Percentiles rank a stretch among this genome's conserved stretches.
Evolutionary conservation across 345 rosid genomes (phyloP).

Genomic region (Brassica cretica): DNA sequence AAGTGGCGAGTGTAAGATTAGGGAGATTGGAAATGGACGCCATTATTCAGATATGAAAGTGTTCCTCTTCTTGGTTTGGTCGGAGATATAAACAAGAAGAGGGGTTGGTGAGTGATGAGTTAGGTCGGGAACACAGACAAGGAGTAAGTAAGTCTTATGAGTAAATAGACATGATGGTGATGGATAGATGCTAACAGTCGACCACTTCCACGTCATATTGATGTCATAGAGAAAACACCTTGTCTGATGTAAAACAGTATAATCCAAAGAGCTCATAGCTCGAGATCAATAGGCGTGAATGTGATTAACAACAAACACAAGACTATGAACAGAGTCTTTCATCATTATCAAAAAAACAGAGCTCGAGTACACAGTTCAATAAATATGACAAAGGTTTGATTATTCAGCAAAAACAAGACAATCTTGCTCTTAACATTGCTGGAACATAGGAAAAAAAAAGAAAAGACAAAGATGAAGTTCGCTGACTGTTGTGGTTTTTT

Average conservation of each 20-base stretch:
- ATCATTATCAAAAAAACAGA: constrained; percentile 2
- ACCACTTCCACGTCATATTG: constrained; percentile 7
- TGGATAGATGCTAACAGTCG: constrained; percentile 12
- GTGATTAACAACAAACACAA: neutral
- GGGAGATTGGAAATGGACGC: constrained; percentile 83
- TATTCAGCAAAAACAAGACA: constrained; percentile 32
- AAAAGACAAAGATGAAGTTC: neutral
- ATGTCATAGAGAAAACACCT: neutral
- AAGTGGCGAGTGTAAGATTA: constrained; percentile 42
- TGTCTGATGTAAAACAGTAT: too few relatives aligned
- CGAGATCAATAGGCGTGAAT: neutral
- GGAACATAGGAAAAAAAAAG: neutral
- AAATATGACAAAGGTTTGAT: constrained; percentile 29
- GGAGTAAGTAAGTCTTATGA: neutral
- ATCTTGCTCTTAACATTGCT: neutral
- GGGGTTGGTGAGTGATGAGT: constrained; percentile 37
- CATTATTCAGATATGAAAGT: constrained; percentile 42
- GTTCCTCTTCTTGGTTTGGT: constrained; percentile 21
- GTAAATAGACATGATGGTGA: neutral
- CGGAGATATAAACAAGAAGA: constrained; percentile 28
- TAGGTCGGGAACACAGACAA: constrained; percentile 30
- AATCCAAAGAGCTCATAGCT: neutral
- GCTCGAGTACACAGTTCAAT: constrained; percentile 24
- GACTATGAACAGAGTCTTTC: constrained; percentile 20
- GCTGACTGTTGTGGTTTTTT: neutral